phyloP scores from a whole-genome alignment of 148 eudicot species.

The Tetragonia tetragonoides region DNA sequence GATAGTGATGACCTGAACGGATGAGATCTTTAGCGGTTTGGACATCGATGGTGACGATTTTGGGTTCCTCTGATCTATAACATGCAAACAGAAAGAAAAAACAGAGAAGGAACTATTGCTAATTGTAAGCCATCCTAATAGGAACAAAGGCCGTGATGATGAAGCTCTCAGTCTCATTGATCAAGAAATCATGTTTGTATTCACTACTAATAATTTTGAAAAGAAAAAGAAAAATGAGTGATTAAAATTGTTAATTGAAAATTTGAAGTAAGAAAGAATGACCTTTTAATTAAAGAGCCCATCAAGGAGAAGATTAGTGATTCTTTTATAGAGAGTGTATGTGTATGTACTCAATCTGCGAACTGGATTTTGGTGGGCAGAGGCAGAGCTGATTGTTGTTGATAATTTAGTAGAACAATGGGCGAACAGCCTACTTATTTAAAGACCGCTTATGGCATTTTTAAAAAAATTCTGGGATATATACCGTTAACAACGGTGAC shows the following conservation, averaged over 20 bases:
- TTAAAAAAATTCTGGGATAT: too few species aligned
- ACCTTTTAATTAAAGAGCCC: slow-evolving; percentile 20
- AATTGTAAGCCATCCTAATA: too few species aligned
- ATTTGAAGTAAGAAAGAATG: not conserved
- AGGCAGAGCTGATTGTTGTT: too few species aligned
- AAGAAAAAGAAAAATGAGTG: not conserved
- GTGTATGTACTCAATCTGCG: not conserved
- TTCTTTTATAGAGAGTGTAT: not conserved
- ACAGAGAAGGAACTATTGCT: slow-evolving; percentile 15
- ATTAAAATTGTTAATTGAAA: not conserved
- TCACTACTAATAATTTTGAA: not conserved
- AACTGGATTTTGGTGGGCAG: not conserved
- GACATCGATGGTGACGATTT: slow-evolving; percentile 52
- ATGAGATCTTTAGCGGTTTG: slow-evolving; percentile 46
- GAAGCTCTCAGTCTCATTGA: not conserved
- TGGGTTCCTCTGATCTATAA: slow-evolving; percentile 27
- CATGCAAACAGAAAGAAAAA: slow-evolving; percentile 5
- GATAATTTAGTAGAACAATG: too few species aligned
- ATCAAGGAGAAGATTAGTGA: not conserved
- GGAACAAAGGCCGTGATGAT: not conserved
- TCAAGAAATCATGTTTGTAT: not conserved
- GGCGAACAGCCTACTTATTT: too few species aligned
- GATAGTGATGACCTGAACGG: slow-evolving; percentile 48
- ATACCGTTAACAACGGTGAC: too few species aligned
- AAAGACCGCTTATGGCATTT: too few species aligned